Evolutionary conservation across 2,329 filamentous ascomycete species (phyloP).

Genomic region (Aureobasidium pullulans): DNA sequence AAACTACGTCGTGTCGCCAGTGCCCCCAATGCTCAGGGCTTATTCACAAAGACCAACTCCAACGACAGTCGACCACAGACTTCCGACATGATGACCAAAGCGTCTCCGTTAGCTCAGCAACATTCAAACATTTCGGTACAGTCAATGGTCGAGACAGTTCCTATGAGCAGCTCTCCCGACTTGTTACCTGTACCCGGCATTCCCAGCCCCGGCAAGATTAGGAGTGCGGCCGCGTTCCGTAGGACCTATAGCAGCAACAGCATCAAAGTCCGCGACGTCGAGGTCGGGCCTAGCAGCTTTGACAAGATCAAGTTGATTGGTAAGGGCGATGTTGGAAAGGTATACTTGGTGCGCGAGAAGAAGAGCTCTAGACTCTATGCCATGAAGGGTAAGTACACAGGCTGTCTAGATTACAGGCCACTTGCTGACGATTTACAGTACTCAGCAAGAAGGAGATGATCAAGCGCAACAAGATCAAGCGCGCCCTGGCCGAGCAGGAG

Average conservation of each 20-base stretch:
- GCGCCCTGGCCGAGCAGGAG: constrained; percentile 93
- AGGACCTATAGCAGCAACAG: constrained; percentile 98
- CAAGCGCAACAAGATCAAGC: constrained; percentile 99
- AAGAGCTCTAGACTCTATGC: constrained; percentile 92
- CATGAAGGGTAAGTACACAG: constrained; percentile 74
- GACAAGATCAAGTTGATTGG: constrained; percentile 99
- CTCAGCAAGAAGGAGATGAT: constrained; percentile 99
- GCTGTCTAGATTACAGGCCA: not conserved
- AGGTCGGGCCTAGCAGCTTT: constrained; percentile 90
- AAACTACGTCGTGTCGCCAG: constrained; percentile 92
- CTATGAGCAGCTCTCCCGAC: constrained; percentile 23
- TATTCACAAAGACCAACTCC: constrained; percentile 57
- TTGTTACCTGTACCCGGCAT: constrained; percentile 32
- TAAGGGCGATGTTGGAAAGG: constrained; percentile 97
- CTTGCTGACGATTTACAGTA: constrained; percentile 47
- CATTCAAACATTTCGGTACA: constrained; percentile 39
- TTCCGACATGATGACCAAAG: constrained; percentile 79
- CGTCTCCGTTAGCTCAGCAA: constrained; percentile 26
- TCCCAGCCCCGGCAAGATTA: constrained; percentile 58
- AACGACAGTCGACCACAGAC: constrained; percentile 66
- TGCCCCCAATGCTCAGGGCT: constrained; percentile 90
- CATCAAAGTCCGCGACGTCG: constrained; percentile 95
- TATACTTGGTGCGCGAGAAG: constrained; percentile 95
- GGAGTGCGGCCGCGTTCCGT: constrained; percentile 66
- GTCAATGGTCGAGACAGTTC: constrained; percentile 45